Conservation (phyloP, 352 stramenopile species). For the Phytophthora sojae region DNA sequence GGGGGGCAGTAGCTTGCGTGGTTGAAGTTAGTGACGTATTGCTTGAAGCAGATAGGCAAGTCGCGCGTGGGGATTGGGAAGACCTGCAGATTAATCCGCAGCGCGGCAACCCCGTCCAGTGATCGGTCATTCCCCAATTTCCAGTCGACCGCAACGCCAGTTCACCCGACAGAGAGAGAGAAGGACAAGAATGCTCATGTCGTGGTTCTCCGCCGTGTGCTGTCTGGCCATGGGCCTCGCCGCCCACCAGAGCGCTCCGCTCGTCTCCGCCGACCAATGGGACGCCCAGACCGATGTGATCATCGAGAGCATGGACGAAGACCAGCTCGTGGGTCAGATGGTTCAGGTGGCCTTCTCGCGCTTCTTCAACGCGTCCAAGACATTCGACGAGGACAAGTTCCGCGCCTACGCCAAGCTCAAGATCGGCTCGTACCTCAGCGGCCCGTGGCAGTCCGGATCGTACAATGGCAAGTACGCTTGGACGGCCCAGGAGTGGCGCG, state of each 20-base stretch:
- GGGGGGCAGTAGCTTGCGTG: conserved; percentile 23
- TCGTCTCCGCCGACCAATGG: conserved; percentile 37
- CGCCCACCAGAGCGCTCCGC: conserved; percentile 4
- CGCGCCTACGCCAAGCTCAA: conserved; percentile 76
- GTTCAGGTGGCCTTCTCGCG: conserved; percentile 85
- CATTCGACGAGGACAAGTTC: conserved; percentile 66
- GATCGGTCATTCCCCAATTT: conserved; percentile 29
- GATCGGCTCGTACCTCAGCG: conserved; percentile 90
- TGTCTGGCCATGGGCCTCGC: conserved; percentile 31
- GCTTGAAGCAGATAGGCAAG: conserved; percentile 19
- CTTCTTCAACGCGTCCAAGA: conserved; percentile 69
- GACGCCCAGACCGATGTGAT: conserved; percentile 43
- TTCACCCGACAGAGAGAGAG: conserved; percentile 8
- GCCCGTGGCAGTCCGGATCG: conserved; percentile 38
- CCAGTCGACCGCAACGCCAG: conserved; percentile 21
- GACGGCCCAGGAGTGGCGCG: conserved; percentile 73
- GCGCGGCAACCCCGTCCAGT: background rate
- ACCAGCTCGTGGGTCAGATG: conserved; percentile 86
- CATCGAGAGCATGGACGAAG: conserved; percentile 42
- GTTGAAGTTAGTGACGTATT: conserved; percentile 26
- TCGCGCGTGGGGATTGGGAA: conserved; percentile 8
- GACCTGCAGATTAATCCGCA: conserved; percentile 4
- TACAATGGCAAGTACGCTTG: conserved; percentile 51
- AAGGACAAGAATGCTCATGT: conserved; percentile 40
- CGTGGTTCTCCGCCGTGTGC: conserved; percentile 36